Evolutionary conservation across 2,329 filamentous ascomycete genomes (phyloP).

Genomic region (Clonostachys rosea): DNA sequence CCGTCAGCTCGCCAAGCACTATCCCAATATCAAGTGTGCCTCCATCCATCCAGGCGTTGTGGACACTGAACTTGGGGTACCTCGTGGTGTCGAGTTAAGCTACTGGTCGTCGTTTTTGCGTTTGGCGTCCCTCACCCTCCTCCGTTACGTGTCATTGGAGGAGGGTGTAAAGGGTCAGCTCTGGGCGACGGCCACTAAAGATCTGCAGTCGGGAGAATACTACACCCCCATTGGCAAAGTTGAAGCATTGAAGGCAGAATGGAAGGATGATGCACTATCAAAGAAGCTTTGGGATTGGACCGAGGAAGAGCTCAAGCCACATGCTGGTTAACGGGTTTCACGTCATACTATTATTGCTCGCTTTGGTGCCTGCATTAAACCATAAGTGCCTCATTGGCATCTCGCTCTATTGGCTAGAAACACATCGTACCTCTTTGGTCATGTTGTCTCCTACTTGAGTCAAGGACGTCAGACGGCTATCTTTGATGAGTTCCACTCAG

Average conservation of each 20-base stretch:
- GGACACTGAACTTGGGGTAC: slow-evolving; percentile 7
- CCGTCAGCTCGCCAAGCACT: slow-evolving; percentile 9
- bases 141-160: background rate
- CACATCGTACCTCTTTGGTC: no score
- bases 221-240: slow-evolving; percentile 24
- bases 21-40: slow-evolving; percentile 9
- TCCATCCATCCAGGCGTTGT: slow-evolving; percentile 10
- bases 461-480: no score
- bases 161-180: slow-evolving; percentile 20
- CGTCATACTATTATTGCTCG: no score
- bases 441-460: no score
- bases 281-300: slow-evolving; percentile 15
- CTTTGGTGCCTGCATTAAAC: no score
- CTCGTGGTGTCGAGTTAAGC: background rate
- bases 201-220: slow-evolving; percentile 19
- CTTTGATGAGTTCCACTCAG: no score
- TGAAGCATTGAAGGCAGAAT: background rate
- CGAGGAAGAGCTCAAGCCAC: slow-evolving; percentile 9
- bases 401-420: no score
- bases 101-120: no score
- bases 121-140: background rate
- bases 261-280: slow-evolving; percentile 6
- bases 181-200: slow-evolving; percentile 22
- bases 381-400: no score
- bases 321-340: no score